Evolutionary conservation across 2,329 filamentous ascomycete genomes (phyloP).

Genomic region (Sporothrix schenckii): DNA sequence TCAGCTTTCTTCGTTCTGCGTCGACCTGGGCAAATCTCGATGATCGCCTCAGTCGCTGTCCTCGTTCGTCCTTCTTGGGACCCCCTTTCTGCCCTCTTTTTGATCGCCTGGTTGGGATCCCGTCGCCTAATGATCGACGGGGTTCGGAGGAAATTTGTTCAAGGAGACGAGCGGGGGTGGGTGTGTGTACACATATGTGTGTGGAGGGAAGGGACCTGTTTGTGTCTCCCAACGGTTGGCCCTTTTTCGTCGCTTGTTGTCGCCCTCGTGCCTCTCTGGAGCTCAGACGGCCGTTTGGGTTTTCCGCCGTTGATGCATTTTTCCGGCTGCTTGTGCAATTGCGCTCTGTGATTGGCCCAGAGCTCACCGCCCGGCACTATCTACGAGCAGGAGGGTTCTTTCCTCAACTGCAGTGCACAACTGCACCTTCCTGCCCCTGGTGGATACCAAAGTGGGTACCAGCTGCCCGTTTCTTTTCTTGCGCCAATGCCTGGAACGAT

Average conservation of each 20-base stretch:
- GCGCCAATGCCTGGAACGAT: slow-evolving; percentile 30
- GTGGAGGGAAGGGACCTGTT: not conserved
- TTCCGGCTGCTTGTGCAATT: slow-evolving; percentile 30
- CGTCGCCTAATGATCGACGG: slow-evolving; percentile 25
- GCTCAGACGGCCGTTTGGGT: slow-evolving; percentile 16
- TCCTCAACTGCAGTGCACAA: not conserved
- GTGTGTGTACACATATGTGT: not conserved
- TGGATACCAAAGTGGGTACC: slow-evolving; percentile 20
- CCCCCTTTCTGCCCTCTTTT: slow-evolving; percentile 17
- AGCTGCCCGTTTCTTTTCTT: slow-evolving; percentile 22
- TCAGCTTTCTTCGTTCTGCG: not conserved
- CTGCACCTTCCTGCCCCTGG: slow-evolving; percentile 4
- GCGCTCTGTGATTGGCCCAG: slow-evolving; percentile 45
- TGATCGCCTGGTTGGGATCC: slow-evolving; percentile 22
- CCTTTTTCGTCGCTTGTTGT: slow-evolving; percentile 4
- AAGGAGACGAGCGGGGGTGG: not conserved
- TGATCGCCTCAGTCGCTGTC: not conserved
- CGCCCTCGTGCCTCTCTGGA: slow-evolving; percentile 22
- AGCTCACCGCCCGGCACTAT: slow-evolving; percentile 34
- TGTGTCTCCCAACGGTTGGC: slow-evolving; percentile 11
- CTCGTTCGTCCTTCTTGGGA: not conserved
- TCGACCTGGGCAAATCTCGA: not conserved
- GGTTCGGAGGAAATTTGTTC: slow-evolving; percentile 24
- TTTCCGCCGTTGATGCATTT: slow-evolving; percentile 27
- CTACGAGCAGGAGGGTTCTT: slow-evolving; percentile 16